Evolutionary conservation across 2,329 filamentous ascomycete genomes (phyloP).

Genomic region (Fusarium verticillioides): DNA sequence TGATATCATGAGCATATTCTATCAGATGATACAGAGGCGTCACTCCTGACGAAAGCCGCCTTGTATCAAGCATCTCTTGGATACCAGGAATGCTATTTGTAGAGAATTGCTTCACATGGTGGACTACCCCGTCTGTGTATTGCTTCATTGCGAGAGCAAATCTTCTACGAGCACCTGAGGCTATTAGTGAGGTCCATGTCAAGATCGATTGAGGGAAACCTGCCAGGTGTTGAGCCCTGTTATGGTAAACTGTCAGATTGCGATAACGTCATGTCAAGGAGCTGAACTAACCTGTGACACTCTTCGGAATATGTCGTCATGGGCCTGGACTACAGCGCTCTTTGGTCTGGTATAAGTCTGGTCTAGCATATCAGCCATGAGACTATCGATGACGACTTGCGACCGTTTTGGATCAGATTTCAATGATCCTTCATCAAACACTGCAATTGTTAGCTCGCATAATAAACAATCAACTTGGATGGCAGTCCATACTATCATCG

Average conservation of each 20-base stretch:
- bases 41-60: slow-evolving; percentile 1
- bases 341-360: neutral
- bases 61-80: slow-evolving; percentile 1
- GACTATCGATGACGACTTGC: slow-evolving; percentile 7
- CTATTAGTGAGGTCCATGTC: neutral
- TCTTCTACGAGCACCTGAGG: neutral
- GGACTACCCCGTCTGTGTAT: slow-evolving; percentile 18
- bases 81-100: neutral
- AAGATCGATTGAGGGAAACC: rapidly evolving
- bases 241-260: rapidly evolving
- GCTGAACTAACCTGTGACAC: neutral
- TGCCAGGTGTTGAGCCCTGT: neutral
- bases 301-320: slow-evolving; percentile 13
- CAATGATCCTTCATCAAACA: slow-evolving; percentile 20
- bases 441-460: neutral
- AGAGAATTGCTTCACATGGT: slow-evolving; percentile 18
- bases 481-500: neutral
- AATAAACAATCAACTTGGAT: rapidly evolving
- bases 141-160: slow-evolving; percentile 15
- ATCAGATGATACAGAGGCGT: slow-evolving; percentile 17
- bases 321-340: slow-evolving; percentile 11
- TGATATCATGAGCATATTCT: slow-evolving; percentile 7
- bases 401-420: slow-evolving; percentile 3
- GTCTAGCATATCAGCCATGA: slow-evolving; percentile 20
- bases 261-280: rapidly evolving